Evolutionary conservation across 768 basidiomycete species (phyloP).

Genomic region (Clathrus columnatus): DNA sequence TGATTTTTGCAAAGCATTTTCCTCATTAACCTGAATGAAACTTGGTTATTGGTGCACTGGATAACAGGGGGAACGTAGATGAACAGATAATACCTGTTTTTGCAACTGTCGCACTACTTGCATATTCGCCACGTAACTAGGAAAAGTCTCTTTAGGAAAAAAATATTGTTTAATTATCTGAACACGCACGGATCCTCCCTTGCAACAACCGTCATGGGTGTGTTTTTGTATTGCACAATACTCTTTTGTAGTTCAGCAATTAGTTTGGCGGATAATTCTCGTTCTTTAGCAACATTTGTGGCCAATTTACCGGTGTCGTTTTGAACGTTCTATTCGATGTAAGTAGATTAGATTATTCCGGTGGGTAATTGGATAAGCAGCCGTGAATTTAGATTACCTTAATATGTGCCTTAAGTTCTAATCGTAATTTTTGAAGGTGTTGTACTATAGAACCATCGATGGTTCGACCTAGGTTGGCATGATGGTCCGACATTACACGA

Average conservation of each 20-base stretch:
- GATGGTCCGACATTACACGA: constrained; percentile 87
- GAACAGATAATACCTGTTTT: constrained; percentile 45
- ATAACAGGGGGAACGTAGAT: constrained; percentile 9
- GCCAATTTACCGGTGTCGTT: constrained; percentile 93
- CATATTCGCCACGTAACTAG: constrained; percentile 58
- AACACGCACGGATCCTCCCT: constrained; percentile 77
- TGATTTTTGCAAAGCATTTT: constrained; percentile 95
- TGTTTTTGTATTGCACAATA: constrained; percentile 92
- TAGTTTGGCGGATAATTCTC: constrained; percentile 75
- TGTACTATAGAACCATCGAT: constrained; percentile 97
- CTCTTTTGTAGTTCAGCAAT: constrained; percentile 82
- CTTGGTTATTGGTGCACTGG: background rate
- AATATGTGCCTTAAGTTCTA: constrained; percentile 96
- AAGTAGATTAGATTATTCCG: background rate
- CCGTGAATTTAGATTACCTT: constrained; percentile 42
- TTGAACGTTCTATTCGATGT: constrained; percentile 65
- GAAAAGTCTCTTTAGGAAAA: background rate
- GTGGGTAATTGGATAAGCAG: background rate
- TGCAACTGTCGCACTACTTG: constrained; percentile 72
- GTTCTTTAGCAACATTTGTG: constrained; percentile 84
- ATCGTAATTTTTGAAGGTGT: constrained; percentile 89
- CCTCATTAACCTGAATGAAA: constrained; percentile 63
- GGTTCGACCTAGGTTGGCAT: constrained; percentile 91
- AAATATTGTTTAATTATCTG: background rate
- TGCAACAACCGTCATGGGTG: constrained; percentile 74